These are phyloP conservation scores for Polymyxa betae DNA, from an alignment of 208 protist genomes.

Conservation along the genomic window DNA sequence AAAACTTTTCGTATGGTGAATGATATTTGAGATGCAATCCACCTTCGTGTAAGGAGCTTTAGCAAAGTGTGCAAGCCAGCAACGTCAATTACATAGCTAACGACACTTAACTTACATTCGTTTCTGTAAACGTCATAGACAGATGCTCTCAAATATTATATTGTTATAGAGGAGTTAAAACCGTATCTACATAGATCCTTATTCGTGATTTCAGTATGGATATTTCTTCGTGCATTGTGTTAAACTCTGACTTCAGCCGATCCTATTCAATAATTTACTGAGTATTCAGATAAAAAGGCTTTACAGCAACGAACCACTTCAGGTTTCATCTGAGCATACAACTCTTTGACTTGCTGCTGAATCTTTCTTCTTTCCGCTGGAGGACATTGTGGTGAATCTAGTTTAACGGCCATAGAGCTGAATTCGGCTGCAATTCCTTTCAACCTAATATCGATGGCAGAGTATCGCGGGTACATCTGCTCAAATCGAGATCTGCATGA, in stretches of 20 bases:
- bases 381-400: not conserved
- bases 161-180: not conserved
- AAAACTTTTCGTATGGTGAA: too few relatives aligned
- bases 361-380: not conserved
- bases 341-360: not conserved
- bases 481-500: not conserved
- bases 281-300: not conserved
- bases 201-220: not conserved
- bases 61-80: too few relatives aligned
- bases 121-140: too few relatives aligned
- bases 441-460: not conserved
- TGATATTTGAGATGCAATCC: too few relatives aligned
- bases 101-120: too few relatives aligned
- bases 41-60: too few relatives aligned
- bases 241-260: not conserved
- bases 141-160: too few relatives aligned
- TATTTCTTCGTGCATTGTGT: not conserved
- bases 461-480: not conserved
- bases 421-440: conserved; percentile 19
- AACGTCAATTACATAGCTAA: too few relatives aligned
- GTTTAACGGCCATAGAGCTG: not conserved
- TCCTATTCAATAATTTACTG: not conserved
- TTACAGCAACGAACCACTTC: not conserved
- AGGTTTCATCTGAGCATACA: conserved; percentile 35
- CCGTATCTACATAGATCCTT: not conserved